phyloP scores from a whole-genome alignment of 129 eudicot species.

The Gnaphalium uliginosum region DNA sequence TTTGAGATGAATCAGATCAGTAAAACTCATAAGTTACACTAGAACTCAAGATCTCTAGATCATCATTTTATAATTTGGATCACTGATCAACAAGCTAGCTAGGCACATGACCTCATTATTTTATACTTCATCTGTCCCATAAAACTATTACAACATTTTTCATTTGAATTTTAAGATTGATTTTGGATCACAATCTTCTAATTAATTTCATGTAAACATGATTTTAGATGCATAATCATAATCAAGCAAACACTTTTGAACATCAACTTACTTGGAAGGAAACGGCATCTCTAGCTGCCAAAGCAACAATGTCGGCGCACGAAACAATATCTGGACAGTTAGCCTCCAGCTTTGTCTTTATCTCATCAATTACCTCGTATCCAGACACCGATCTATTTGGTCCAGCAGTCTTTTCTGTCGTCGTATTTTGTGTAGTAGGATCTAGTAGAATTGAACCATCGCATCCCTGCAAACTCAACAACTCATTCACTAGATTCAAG shows the following conservation, averaged over 20 bases:
- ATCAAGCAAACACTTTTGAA: neutral
- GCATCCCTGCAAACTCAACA: conserved; percentile 44
- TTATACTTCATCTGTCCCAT: too few species aligned
- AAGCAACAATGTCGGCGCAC: conserved; percentile 60
- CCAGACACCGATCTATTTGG: conserved; percentile 50
- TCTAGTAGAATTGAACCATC: conserved; percentile 59
- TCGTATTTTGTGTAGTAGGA: conserved; percentile 35
- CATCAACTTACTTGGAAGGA: conserved; percentile 46
- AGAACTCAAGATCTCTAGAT: too few species aligned
- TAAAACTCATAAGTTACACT: too few species aligned
- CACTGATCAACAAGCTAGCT: too few species aligned
- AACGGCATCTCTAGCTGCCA: conserved; percentile 62
- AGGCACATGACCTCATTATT: too few species aligned
- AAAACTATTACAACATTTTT: too few species aligned
- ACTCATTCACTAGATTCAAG: neutral
- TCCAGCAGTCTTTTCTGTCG: conserved; percentile 48
- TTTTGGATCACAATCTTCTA: too few species aligned
- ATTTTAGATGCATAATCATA: neutral
- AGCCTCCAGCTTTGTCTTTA: conserved; percentile 44
- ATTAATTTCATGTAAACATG: neutral
- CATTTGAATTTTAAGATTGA: neutral
- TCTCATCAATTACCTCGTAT: conserved; percentile 50
- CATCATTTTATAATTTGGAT: too few species aligned
- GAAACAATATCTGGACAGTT: conserved; percentile 50
- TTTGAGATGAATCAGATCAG: too few species aligned